Conservation (phyloP, 257 asterid genomes). For the Solanum virginianum region DNA sequence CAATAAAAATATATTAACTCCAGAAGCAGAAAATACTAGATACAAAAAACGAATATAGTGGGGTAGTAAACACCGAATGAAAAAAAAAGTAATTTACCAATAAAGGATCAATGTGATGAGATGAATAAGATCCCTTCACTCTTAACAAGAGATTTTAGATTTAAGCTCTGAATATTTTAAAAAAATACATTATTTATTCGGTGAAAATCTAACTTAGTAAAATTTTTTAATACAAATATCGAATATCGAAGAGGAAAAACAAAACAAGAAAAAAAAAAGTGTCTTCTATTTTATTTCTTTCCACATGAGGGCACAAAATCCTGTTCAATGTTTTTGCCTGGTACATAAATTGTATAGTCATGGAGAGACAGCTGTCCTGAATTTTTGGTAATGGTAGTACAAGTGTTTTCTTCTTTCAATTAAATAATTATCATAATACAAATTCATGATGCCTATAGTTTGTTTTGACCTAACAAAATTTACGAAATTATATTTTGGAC, state of each 20-base stretch:
- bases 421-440: not conserved
- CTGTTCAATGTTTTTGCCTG: not conserved
- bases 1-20: too few species aligned
- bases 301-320: not conserved
- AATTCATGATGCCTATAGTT: not conserved
- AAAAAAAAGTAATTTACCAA: not conserved
- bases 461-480: not conserved
- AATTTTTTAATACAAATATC: too few species aligned
- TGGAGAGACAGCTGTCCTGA: not conserved
- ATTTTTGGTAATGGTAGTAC: not conserved
- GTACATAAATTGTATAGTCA: not conserved
- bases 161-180: not conserved
- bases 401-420: not conserved
- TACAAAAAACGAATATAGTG: too few species aligned
- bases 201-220: too few species aligned
- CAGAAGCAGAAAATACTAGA: too few species aligned
- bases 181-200: too few species aligned
- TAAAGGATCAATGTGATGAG: not conserved
- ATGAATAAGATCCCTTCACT: rapidly evolving
- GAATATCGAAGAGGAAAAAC: too few species aligned
- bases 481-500: not conserved
- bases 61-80: too few species aligned
- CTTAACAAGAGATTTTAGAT: not conserved
- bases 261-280: too few species aligned
- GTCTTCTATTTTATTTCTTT: not conserved